Base-by-base conservation (phyloP, 768 basidiomycete genomes). In the Agaricus blazei region DNA sequence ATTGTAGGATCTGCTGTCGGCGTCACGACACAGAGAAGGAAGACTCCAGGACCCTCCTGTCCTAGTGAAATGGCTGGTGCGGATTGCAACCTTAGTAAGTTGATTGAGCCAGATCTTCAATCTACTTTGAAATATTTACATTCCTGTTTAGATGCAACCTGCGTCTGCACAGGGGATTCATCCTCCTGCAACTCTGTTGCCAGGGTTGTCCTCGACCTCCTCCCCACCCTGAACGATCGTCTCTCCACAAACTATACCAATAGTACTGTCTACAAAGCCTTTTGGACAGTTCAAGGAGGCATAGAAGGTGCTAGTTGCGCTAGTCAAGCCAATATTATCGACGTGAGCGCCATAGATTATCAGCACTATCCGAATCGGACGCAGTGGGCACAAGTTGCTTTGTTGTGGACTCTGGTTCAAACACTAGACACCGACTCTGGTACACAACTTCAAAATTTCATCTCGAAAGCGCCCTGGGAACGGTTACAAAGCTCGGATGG, bases 381-480 rank as follows among this genome's bases (percentile, higher is more conserved):
- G 6, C 60, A 65, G 24, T 88, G 84, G 84, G 78, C 81, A 0
- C 79, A 80, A 64, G 65, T 78, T 4, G 80, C 83, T 15, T 60
- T 88, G 34, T 70, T 88, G 2, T 88, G 83, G 82, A 81, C 80
- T 60, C 66, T 82, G 9, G 69, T 81, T 4, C 70, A 77, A 61
- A 79, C 80, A 1, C 76, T 78, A 59, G 75, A 85, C 65, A 51
- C 69, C 5, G 61, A 62, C 26, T 64, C 73, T 4, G 68, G 75
- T 19, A 49, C 60, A 40, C 63, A 63, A 23, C 64, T 87, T 58
- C 79, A 76, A 54, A 56, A 69, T 4, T 85, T 80, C 59, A 73
- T 84, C 29, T 60, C 64, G 52, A 64, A 67, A 24, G 76, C 81
- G 7, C 73, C 80, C 5, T 88, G 84, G 82, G 59, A 63, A 14